phyloP scores from a whole-genome alignment of 169 alveolate genomes.

The Ichthyophthirius multifiliis region DNA sequence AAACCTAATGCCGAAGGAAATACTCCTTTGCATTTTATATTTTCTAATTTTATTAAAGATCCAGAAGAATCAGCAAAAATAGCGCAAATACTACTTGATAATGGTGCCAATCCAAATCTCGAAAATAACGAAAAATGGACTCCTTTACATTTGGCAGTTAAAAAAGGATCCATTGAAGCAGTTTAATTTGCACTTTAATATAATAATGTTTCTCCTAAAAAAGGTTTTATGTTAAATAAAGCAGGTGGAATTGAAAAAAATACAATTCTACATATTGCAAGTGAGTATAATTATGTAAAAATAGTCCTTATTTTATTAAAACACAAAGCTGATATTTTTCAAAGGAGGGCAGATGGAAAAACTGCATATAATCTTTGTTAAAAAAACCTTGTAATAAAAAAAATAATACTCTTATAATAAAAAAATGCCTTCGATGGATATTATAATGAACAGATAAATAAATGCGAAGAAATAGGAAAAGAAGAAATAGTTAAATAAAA shows the following conservation, averaged over 20 bases:
- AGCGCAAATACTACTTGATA: slow-evolving; percentile 10
- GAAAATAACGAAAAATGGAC: slow-evolving; percentile 27
- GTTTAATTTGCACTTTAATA: slow-evolving; percentile 10
- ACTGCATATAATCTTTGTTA: background rate
- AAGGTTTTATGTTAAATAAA: background rate
- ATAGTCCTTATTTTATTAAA: background rate
- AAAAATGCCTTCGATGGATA: background rate
- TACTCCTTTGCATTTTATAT: background rate
- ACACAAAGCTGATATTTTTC: background rate
- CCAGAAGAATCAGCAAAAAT: slow-evolving; percentile 5
- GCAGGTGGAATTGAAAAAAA: background rate
- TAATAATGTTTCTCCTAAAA: background rate
- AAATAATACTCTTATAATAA: background rate
- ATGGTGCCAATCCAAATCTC: slow-evolving; percentile 29
- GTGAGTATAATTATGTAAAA: background rate
- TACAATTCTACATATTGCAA: background rate
- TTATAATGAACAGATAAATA: background rate
- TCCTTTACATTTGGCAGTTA: slow-evolving; percentile 36
- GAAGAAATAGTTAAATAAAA: background rate
- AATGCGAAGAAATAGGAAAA: background rate
- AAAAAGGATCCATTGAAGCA: slow-evolving; percentile 22
- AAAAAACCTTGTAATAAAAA: background rate
- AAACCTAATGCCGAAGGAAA: background rate
- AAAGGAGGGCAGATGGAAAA: background rate
- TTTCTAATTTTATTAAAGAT: background rate